These are phyloP conservation scores for Podaxis pistillaris DNA, from an alignment of 768 basidiomycete genomes.

Conservation along the genomic window DNA sequence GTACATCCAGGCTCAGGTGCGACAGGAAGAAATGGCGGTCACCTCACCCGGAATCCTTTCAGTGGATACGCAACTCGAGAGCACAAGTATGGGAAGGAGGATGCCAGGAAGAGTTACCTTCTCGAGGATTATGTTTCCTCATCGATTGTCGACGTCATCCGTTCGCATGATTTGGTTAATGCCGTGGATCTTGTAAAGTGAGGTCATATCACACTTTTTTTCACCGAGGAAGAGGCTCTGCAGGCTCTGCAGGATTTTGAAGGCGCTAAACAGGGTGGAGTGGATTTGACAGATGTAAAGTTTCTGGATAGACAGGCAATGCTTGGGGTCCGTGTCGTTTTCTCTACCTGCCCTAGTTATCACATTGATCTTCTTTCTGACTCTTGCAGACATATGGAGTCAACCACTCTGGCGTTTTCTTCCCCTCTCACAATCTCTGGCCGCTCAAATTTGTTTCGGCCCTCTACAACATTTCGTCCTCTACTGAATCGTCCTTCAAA, in stretches of 20 bases:
- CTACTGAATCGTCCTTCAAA: slow-evolving; percentile 28
- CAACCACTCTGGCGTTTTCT: slow-evolving; percentile 48
- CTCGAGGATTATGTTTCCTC: slow-evolving; percentile 58
- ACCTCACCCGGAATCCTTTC: slow-evolving; percentile 56
- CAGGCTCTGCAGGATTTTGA: slow-evolving; percentile 43
- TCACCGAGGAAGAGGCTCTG: slow-evolving; percentile 42
- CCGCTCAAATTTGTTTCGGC: slow-evolving; percentile 78
- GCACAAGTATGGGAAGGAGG: slow-evolving; percentile 43
- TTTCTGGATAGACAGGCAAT: slow-evolving; percentile 51
- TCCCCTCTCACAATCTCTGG: slow-evolving; percentile 68
- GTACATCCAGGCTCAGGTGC: slow-evolving; percentile 61
- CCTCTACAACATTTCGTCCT: slow-evolving; percentile 36
- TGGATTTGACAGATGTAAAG: slow-evolving; percentile 32
- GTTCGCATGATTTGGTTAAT: slow-evolving; percentile 37
- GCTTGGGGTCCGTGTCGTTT: slow-evolving; percentile 34
- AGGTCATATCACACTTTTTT: slow-evolving; percentile 49
- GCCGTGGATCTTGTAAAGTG: slow-evolving; percentile 64
- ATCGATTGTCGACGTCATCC: slow-evolving; percentile 48
- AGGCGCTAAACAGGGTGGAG: slow-evolving; percentile 36
- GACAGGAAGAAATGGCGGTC: slow-evolving; percentile 82
- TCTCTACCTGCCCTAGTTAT: neutral
- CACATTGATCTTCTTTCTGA: slow-evolving; percentile 1
- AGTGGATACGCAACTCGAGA: slow-evolving; percentile 39
- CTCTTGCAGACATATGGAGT: slow-evolving; percentile 40
- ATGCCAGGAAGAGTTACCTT: slow-evolving; percentile 50